phyloP scores from a whole-genome alignment of 2,329 filamentous ascomycete genomes.

The Sporothrix brunneoviolacea region DNA sequence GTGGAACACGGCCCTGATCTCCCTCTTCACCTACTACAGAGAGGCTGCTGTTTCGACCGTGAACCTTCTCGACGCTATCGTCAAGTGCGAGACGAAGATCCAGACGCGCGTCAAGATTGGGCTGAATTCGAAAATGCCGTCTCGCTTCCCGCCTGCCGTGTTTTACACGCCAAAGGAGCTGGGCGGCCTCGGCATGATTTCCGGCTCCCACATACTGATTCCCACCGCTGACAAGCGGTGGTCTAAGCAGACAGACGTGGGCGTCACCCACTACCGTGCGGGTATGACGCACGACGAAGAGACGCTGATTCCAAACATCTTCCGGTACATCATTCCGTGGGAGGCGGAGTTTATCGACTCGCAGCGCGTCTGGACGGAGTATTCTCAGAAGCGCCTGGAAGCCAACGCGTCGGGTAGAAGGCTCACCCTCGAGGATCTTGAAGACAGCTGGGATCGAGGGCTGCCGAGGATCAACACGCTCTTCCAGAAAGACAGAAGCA shows the following conservation, averaged over 20 bases:
- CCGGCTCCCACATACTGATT: constrained; percentile 94
- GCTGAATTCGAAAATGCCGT: constrained; percentile 98
- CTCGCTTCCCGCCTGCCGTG: constrained; percentile 93
- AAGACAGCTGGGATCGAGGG: constrained; percentile 97
- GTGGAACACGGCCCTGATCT: constrained; percentile 97
- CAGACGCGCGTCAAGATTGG: constrained; percentile 98
- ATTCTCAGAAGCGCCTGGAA: constrained; percentile 94
- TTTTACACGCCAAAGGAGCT: constrained; percentile 99
- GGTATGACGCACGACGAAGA: constrained; percentile 99
- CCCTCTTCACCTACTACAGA: constrained; percentile 96
- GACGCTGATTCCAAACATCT: constrained; percentile 96
- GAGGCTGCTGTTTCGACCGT: constrained; percentile 96
- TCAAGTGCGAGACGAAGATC: constrained; percentile 99
- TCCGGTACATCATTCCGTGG: constrained; percentile 99
- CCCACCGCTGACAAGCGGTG: constrained; percentile 96
- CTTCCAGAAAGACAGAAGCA: constrained; percentile 97
- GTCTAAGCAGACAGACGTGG: constrained; percentile 96
- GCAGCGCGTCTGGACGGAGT: constrained; percentile 97
- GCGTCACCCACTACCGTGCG: constrained; percentile 91
- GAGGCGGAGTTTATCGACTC: constrained; percentile 99
- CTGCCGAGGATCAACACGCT: constrained; percentile 96
- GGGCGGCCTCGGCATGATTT: constrained; percentile 97
- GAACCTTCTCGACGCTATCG: constrained; percentile 88
- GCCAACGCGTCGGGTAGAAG: constrained; percentile 96
- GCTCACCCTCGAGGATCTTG: constrained; percentile 88